A percentile compares a stretch with the other conserved stretches of the same genome.
phyloP scores from a whole-genome alignment of 2,329 filamentous ascomycete genomes.

The Colletotrichum tabaci region DNA sequence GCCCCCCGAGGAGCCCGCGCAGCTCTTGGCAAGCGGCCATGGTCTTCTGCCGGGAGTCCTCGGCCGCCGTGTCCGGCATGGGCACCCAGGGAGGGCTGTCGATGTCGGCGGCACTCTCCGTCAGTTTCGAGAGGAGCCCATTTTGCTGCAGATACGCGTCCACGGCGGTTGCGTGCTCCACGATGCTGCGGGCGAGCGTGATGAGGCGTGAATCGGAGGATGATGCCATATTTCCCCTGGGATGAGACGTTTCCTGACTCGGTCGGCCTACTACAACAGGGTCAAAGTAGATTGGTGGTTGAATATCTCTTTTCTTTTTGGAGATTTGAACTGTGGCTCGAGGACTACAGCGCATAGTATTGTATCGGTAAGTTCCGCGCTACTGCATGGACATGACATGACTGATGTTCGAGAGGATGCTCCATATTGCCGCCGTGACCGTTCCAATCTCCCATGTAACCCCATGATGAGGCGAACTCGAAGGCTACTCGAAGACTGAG shows the following conservation, averaged over 20 bases:
- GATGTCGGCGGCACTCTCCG: background rate
- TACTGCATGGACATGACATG: no score
- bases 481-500: no score
- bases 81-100: background rate
- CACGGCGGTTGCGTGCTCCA: background rate
- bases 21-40: background rate
- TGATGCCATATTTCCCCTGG: background rate
- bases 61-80: background rate
- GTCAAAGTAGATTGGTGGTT: no score
- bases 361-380: no score
- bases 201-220: background rate
- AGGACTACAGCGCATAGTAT: no score
- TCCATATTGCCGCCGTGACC: no score
- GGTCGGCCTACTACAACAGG: no score
- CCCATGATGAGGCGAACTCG: no score
- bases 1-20: background rate
- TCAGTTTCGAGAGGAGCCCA: background rate
- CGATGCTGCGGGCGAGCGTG: background rate
- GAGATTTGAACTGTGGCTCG: no score
- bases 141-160: background rate
- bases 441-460: no score
- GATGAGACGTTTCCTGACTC: background rate
- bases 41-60: background rate
- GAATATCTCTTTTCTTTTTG: no score
- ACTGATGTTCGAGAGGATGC: no score